Conservation (phyloP, 345 rosid species). For the Mangifera indica region DNA sequence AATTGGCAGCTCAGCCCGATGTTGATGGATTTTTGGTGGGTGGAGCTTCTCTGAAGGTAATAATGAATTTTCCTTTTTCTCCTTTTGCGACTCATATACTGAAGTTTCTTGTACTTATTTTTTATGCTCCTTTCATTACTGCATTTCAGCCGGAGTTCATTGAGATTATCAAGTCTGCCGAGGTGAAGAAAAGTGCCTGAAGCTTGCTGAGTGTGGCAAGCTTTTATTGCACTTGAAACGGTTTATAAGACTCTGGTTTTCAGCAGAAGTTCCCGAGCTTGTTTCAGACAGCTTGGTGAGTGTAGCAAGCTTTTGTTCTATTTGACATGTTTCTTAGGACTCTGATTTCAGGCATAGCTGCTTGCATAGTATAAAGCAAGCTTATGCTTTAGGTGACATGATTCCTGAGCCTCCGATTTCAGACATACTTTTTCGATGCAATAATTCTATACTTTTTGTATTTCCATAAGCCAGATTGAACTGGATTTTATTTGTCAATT, state of each 20-base stretch:
- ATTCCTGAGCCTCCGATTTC: conserved; percentile 5
- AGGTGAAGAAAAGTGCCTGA: conserved; percentile 45
- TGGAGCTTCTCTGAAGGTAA: conserved; percentile 85
- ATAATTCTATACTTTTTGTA: conserved; percentile 21
- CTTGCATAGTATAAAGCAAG: background rate
- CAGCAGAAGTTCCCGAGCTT: no score
- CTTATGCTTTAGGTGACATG: conserved; percentile 9
- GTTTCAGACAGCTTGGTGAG: no score
- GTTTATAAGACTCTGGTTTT: conserved; percentile 7
- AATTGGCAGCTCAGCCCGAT: conserved; percentile 67
- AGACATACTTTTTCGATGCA: conserved; percentile 15
- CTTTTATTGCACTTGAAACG: conserved; percentile 8
- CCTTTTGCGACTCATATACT: background rate
- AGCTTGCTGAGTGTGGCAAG: conserved; percentile 9
- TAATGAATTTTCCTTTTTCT: background rate
- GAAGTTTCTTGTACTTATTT: background rate
- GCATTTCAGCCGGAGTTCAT: conserved; percentile 52
- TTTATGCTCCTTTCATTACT: background rate
- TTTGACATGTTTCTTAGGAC: no score
- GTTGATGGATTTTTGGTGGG: conserved; percentile 93
- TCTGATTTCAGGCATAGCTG: background rate
- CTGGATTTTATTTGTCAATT: conserved; percentile 7
- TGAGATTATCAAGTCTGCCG: conserved; percentile 58
- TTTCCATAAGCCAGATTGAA: background rate
- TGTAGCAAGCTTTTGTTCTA: no score